A percentile compares a stretch with the other conserved stretches of the same genome.
phyloP scores from a whole-genome alignment of 441 rosid genomes.

The Erysimum cheiri region DNA sequence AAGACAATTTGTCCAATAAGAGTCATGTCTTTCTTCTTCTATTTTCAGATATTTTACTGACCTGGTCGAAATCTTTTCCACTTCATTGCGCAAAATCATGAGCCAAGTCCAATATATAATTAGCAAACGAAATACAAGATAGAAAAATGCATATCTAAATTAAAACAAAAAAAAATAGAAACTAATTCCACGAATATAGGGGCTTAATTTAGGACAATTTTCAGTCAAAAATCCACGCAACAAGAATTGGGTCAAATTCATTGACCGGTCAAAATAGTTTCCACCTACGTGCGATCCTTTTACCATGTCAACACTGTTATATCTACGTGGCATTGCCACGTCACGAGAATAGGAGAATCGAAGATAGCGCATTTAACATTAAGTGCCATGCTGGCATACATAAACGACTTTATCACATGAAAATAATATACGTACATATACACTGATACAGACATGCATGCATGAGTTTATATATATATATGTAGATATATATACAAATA shows the following conservation, averaged over 20 bases:
- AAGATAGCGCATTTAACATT: conserved; percentile 25
- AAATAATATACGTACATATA: neutral
- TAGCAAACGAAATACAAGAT: conserved; percentile 17
- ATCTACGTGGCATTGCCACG: conserved; percentile 9
- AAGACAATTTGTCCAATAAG: neutral
- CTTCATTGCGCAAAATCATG: conserved; percentile 23
- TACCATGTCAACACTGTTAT: conserved; percentile 28
- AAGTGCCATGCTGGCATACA: conserved; percentile 34
- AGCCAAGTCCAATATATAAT: conserved; percentile 20
- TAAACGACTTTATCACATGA: conserved; percentile 6
- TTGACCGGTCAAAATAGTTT: conserved; percentile 39
- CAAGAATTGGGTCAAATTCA: conserved; percentile 43
- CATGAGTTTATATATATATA: neutral
- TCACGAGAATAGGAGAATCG: conserved; percentile 11
- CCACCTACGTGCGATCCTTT: conserved; percentile 29
- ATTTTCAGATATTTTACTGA: conserved; percentile 1
- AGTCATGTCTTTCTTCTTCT: neutral
- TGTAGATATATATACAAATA: conserved; percentile 11
- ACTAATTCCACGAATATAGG: conserved; percentile 37
- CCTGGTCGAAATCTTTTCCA: conserved; percentile 21
- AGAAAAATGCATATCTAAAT: conserved; percentile 2
- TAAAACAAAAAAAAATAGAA: conserved; percentile 16
- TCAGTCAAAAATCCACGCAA: conserved; percentile 35
- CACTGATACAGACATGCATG: neutral
- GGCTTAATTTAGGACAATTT: conserved; percentile 37